phyloP scores from a whole-genome alignment of 2,329 filamentous ascomycete species.

The Sclerotiophoma versabilis region DNA sequence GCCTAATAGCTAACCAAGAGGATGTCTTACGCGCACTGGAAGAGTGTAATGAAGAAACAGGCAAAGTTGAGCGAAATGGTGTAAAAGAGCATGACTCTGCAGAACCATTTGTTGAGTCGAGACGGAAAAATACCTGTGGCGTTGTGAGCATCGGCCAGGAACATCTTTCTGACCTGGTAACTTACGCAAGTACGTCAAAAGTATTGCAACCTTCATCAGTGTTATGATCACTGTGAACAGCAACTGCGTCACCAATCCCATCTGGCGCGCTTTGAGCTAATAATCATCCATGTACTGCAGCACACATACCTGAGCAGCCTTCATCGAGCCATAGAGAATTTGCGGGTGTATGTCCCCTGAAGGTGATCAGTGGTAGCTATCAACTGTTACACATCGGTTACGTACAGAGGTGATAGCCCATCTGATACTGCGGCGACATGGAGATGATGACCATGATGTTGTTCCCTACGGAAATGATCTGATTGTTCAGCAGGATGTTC shows the following conservation, averaged over 20 bases:
- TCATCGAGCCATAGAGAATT: slow-evolving; percentile 21
- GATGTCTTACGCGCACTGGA: slow-evolving; percentile 39
- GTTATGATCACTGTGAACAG: slow-evolving; percentile 34
- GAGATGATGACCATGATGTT: slow-evolving; percentile 38
- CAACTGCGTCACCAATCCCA: slow-evolving; percentile 33
- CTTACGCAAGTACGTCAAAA: slow-evolving; percentile 31
- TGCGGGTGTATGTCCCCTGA: slow-evolving; percentile 32
- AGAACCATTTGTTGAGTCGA: slow-evolving; percentile 39
- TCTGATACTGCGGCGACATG: slow-evolving; percentile 32
- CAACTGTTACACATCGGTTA: background rate
- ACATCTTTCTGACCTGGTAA: background rate
- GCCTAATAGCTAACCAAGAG: no score
- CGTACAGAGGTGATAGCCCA: slow-evolving; percentile 41
- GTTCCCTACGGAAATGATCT: slow-evolving; percentile 32
- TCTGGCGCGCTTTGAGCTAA: slow-evolving; percentile 19
- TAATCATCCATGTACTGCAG: no score
- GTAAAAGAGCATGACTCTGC: slow-evolving; percentile 33
- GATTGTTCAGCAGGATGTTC: background rate
- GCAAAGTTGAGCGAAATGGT: slow-evolving; percentile 27
- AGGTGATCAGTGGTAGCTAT: background rate
- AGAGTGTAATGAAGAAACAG: slow-evolving; percentile 35
- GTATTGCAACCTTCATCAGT: slow-evolving; percentile 39
- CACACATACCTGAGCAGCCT: slow-evolving; percentile 27
- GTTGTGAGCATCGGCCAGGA: background rate
- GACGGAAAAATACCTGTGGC: slow-evolving; percentile 36